Percentiles rank a stretch among this genome's conserved stretches.
Evolutionary conservation across 371 early-diverging fungal species (phyloP).

Genomic region (Mucor lusitanicus): DNA sequence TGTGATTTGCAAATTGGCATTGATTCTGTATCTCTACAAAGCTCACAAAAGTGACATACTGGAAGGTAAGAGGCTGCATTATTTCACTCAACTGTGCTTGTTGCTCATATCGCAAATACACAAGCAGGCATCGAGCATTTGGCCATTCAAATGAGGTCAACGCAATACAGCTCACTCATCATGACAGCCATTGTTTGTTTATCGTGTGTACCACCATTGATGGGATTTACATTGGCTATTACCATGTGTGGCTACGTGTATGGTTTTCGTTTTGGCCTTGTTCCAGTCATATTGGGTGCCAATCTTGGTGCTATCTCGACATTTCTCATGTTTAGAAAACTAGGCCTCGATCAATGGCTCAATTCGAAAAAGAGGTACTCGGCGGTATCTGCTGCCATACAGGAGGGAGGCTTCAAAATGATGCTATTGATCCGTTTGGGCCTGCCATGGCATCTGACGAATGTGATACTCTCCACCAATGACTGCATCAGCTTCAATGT

Average conservation of each 20-base stretch:
- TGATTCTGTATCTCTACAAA: neutral
- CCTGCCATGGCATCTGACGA: neutral
- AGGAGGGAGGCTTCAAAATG: neutral
- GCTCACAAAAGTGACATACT: neutral
- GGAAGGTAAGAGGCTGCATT: neutral
- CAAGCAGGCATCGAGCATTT: constrained; percentile 22
- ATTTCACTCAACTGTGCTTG: too few relatives aligned
- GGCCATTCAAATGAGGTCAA: constrained; percentile 25
- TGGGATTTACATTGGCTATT: neutral
- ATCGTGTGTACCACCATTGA: neutral
- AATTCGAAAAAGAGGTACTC: neutral
- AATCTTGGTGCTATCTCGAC: neutral
- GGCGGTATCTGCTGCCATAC: neutral
- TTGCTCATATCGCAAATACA: neutral
- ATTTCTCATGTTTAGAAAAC: neutral
- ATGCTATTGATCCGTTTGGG: neutral
- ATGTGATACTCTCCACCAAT: neutral
- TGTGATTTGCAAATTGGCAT: neutral
- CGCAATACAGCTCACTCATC: constrained; percentile 18
- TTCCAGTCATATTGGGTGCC: neutral
- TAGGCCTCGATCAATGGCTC: neutral
- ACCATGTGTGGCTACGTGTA: neutral
- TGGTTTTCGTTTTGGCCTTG: neutral
- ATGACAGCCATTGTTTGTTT: constrained; percentile 1
- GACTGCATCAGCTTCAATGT: neutral